phyloP scores from a whole-genome alignment of 306 rosid species.

The Prunus salicina region DNA sequence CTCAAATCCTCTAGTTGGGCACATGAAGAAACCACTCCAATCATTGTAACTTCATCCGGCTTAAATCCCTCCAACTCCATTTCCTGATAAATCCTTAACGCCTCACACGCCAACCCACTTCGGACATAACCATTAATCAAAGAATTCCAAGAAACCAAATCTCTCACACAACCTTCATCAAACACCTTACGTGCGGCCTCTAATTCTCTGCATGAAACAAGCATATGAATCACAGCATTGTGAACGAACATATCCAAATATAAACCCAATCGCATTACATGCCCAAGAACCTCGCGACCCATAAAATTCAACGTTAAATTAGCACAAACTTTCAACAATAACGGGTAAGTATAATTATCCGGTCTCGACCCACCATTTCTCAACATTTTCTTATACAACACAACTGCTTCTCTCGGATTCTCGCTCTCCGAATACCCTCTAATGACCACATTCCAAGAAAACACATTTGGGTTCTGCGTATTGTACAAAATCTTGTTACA shows the following conservation, averaged over 20 bases:
- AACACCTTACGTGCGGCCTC: constrained; percentile 54
- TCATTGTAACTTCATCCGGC: constrained; percentile 77
- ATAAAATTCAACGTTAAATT: constrained; percentile 29
- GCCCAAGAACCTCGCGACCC: constrained; percentile 59
- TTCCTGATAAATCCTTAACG: constrained; percentile 41
- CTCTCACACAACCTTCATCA: constrained; percentile 57
- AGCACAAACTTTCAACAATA: constrained; percentile 65
- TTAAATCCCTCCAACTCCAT: constrained; percentile 55
- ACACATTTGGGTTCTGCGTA: constrained; percentile 36
- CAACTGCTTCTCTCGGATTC: constrained; percentile 12
- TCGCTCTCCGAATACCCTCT: constrained; percentile 63
- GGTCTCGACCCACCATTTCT: constrained; percentile 34
- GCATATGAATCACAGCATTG: constrained; percentile 60
- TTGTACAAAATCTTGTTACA: constrained; percentile 44
- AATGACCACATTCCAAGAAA: constrained; percentile 72
- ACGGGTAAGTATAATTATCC: constrained; percentile 61
- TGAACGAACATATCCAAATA: constrained; percentile 54
- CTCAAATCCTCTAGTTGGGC: constrained; percentile 63
- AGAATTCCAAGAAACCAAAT: constrained; percentile 83
- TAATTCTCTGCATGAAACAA: constrained; percentile 51
- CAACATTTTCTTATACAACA: constrained; percentile 47
- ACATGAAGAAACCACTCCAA: constrained; percentile 72
- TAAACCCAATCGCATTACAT: constrained; percentile 62
- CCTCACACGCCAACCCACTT: constrained; percentile 59
- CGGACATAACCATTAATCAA: constrained; percentile 68